Conservation (phyloP, 2,329 filamentous ascomycete genomes). For the Basipetospora chlamydospora region DNA sequence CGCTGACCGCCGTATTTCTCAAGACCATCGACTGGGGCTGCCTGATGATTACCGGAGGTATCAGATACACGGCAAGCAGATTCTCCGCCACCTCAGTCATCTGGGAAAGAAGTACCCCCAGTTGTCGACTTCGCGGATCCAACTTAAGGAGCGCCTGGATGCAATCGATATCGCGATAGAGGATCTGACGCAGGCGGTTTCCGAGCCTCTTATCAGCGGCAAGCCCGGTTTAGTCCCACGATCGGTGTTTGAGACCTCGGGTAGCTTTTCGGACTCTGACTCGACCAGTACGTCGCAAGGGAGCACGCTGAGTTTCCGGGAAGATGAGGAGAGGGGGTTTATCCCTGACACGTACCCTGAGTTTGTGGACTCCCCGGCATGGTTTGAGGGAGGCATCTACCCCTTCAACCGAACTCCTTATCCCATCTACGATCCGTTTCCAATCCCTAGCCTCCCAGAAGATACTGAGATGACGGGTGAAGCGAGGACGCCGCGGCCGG, state of each 20-base stretch:
- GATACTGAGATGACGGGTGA: slow-evolving; percentile 23
- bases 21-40: slow-evolving; percentile 25
- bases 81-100: slow-evolving; percentile 27
- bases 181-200: background rate
- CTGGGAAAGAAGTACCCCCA: slow-evolving; percentile 19
- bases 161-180: background rate
- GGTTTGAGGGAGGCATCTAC: background rate
- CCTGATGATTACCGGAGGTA: slow-evolving; percentile 39
- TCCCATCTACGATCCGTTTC: background rate
- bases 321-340: background rate
- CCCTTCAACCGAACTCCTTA: background rate
- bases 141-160: slow-evolving; percentile 21
- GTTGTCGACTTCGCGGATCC: slow-evolving; percentile 15
- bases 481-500: slow-evolving; percentile 11
- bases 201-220: background rate
- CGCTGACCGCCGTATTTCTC: slow-evolving; percentile 27
- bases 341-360: background rate
- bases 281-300: slow-evolving; percentile 1
- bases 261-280: slow-evolving; percentile 2
- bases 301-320: background rate
- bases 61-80: slow-evolving; percentile 32
- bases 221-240: background rate
- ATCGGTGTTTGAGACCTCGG: slow-evolving; percentile 1
- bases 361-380: slow-evolving; percentile 1
- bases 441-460: slow-evolving; percentile 17